A percentile compares a stretch with the other conserved stretches of the same genome.
Evolutionary conservation across 495 filamentous ascomycete genomes (phyloP).

Genomic region (Peziza echinospora): DNA sequence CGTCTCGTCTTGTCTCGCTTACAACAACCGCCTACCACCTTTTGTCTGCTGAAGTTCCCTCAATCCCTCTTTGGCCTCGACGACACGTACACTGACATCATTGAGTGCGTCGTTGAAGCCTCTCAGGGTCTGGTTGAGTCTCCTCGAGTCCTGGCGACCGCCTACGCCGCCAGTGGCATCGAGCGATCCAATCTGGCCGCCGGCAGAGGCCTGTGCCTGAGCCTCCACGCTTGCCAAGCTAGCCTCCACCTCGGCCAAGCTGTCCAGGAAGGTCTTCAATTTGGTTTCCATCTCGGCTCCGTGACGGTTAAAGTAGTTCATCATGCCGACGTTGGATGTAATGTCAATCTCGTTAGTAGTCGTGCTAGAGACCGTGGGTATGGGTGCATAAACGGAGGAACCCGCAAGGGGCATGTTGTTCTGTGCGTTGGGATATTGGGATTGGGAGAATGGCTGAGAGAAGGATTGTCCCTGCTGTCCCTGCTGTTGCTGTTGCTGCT

Average conservation of each 20-base stretch:
- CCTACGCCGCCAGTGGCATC: slow-evolving; percentile 2
- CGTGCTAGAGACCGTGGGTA: background rate
- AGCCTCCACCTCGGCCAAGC: slow-evolving; percentile 17
- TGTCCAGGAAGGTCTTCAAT: slow-evolving; percentile 10
- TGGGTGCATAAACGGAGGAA: background rate
- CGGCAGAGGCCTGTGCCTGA: slow-evolving; percentile 5
- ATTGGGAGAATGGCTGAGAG: background rate
- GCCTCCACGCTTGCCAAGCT: slow-evolving; percentile 14
- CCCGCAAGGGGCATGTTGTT: background rate
- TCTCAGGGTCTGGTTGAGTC: slow-evolving; percentile 15
- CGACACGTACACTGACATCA: slow-evolving; percentile 15
- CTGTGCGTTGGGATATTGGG: too few relatives aligned
- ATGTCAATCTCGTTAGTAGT: slow-evolving; percentile 16
- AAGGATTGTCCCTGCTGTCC: background rate
- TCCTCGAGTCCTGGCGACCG: slow-evolving; percentile 16
- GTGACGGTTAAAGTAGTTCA: slow-evolving; percentile 16
- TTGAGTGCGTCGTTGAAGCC: slow-evolving; percentile 18
- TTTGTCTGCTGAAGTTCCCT: too few relatives aligned
- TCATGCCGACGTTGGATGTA: slow-evolving; percentile 17
- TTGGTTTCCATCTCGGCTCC: slow-evolving; percentile 14
- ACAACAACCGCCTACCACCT: too few relatives aligned
- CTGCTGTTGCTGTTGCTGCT: background rate
- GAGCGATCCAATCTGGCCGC: slow-evolving; percentile 3
- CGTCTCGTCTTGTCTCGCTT: too few relatives aligned
- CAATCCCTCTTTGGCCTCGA: slow-evolving; percentile 17